These are phyloP conservation scores for Blastomyces silverae DNA, from an alignment of 2,329 filamentous ascomycete genomes.

Conservation along the genomic window DNA sequence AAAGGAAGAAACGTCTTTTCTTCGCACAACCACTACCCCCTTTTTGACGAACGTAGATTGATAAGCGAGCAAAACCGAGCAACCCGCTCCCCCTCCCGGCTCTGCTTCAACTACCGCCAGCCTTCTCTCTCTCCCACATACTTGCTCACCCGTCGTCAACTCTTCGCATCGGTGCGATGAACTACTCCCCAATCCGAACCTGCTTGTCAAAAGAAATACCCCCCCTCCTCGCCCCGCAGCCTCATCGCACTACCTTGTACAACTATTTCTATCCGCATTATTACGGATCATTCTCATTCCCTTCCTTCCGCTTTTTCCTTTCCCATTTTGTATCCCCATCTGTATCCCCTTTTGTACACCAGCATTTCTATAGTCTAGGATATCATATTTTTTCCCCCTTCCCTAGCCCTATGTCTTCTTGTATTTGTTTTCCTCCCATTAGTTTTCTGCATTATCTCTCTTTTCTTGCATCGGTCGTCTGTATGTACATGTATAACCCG, in stretches of 20 bases:
- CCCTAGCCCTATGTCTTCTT: neutral
- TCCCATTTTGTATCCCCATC: neutral
- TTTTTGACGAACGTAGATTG: neutral
- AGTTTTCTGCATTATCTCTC: neutral
- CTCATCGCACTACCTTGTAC: constrained; percentile 1
- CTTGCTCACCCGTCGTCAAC: neutral
- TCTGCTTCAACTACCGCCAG: constrained; percentile 9
- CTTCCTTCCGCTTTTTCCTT: neutral
- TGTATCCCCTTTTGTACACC: constrained; percentile 4
- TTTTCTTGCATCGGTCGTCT: neutral
- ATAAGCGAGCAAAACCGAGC: neutral
- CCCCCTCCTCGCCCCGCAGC: neutral
- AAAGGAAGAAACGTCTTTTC: neutral
- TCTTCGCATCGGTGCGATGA: neutral
- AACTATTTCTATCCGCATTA: neutral
- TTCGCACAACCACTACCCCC: neutral
- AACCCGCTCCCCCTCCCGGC: neutral
- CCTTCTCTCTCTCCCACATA: neutral
- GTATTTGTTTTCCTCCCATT: neutral
- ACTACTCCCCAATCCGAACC: neutral
- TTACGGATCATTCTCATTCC: neutral
- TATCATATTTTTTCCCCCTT: neutral
- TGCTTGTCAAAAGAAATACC: neutral
- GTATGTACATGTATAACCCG: constrained; percentile 5
- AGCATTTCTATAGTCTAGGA: neutral